Evolutionary conservation across 179 eudicot species (phyloP).

Genomic region (Patellifolia procumbens): DNA sequence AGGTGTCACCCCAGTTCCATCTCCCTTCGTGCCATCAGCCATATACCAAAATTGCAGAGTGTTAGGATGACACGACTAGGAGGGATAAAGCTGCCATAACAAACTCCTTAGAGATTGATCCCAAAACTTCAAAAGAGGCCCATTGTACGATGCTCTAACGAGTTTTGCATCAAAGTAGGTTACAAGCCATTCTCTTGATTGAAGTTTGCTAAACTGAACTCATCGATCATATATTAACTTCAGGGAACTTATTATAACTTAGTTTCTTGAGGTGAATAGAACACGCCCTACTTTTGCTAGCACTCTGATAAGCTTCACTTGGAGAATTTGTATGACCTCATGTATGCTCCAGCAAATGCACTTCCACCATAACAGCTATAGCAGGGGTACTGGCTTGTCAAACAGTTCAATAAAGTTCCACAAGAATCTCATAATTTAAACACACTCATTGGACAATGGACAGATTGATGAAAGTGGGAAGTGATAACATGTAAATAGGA

Average conservation of each 20-base stretch:
- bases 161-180: no score
- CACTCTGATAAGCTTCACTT: neutral
- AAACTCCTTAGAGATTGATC: neutral
- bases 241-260: no score
- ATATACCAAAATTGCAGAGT: neutral
- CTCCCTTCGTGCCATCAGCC: neutral
- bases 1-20: neutral
- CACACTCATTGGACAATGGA: neutral
- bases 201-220: no score
- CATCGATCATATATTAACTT: no score
- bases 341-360: neutral
- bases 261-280: no score
- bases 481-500: neutral
- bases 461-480: neutral
- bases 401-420: neutral
- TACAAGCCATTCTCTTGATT: no score
- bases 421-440: neutral
- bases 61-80: neutral
- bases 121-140: neutral
- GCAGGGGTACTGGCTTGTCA: neutral
- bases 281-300: neutral
- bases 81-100: neutral
- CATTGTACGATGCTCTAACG: neutral
- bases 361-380: neutral
- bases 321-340: neutral